Base-by-base conservation (phyloP, 2,329 filamentous ascomycete species). In the Fusarium sp. region DNA sequence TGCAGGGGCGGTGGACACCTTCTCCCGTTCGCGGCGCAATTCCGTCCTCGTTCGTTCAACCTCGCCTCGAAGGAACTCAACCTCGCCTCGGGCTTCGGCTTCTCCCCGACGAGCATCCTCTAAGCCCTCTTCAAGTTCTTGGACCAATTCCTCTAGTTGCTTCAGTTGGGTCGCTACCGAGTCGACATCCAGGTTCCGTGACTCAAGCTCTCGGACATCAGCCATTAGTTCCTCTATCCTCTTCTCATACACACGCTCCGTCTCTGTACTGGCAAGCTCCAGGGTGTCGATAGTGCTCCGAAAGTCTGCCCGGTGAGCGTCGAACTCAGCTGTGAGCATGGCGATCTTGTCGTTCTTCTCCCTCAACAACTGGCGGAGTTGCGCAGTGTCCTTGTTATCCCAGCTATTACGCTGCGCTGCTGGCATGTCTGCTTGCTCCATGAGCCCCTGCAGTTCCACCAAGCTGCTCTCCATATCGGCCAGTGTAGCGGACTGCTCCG, bases 301-400 rank as follows among this genome's bases (percentile, higher is more conserved):
- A 80, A 99, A 99, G 78, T 99, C 96, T 19, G 96, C 95, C 60
- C 96, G 88, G 77, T 99, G 95, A 11, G 91, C 89, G 76, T 99
- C 96, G 73, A 99, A 99, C 76, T 99, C 96, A 10, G 92, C 88
- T 1, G 94, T 98, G 71, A 99, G 86, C 84, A 95, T 90, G 25
- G 91, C 90, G 70, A 99, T 97, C 82, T 94, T 97, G 60, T 99
- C 96, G 74, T 97, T 97, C 85, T 97, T 97, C 80, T 99, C 96
- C 23, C 93, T 87, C 54, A 99, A 81, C 72, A 97, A 81, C n/a
- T 90, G 87, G 54, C 94, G 89, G 58, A 99, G 83, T 75, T 96
- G 92, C 7, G 86, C 78, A 3, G 89, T 85, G 76, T 97, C 94
- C 70, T 90, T 90, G 57, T 92, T 91, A 58, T 90, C 89, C 23